These are phyloP conservation scores for Pueraria montana DNA, from an alignment of 306 rosid species.

Conservation along the genomic window DNA sequence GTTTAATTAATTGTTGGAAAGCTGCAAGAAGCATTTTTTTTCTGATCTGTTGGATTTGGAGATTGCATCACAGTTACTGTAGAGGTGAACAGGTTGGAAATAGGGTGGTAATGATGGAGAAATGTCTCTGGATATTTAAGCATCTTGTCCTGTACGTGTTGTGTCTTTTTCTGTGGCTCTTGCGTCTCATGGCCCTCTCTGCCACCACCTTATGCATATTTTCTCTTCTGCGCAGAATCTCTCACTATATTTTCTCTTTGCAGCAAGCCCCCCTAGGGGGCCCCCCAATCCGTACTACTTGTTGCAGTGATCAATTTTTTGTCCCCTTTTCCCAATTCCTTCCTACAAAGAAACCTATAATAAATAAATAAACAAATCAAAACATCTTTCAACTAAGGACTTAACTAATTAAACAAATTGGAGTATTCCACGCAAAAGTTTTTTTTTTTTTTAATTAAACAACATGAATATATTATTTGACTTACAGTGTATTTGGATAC, in stretches of 20 bases:
- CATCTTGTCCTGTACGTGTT: conserved; percentile 62
- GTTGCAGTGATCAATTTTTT: conserved; percentile 39
- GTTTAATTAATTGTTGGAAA: background rate
- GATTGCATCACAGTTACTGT: conserved; percentile 41
- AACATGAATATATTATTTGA: too few species aligned
- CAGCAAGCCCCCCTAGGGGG: conserved; percentile 30
- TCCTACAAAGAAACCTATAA: background rate
- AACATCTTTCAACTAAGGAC: background rate
- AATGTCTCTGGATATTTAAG: conserved; percentile 62
- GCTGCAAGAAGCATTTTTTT: background rate
- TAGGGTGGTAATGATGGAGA: conserved; percentile 60
- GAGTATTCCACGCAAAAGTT: background rate
- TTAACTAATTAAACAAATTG: background rate
- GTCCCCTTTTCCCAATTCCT: conserved; percentile 17
- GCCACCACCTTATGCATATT: conserved; percentile 52
- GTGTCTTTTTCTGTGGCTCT: conserved; percentile 54
- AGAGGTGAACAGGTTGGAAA: conserved; percentile 40
- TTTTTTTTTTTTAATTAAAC: too few species aligned
- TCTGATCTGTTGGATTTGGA: background rate
- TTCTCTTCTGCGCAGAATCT: conserved; percentile 62
- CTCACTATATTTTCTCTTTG: conserved; percentile 65
- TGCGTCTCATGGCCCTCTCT: conserved; percentile 48
- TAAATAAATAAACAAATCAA: background rate
- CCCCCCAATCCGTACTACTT: conserved; percentile 50
- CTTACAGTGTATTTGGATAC: too few species aligned